phyloP scores from a whole-genome alignment of 2,329 filamentous ascomycete species.

The Pestalotiopsis sp. region DNA sequence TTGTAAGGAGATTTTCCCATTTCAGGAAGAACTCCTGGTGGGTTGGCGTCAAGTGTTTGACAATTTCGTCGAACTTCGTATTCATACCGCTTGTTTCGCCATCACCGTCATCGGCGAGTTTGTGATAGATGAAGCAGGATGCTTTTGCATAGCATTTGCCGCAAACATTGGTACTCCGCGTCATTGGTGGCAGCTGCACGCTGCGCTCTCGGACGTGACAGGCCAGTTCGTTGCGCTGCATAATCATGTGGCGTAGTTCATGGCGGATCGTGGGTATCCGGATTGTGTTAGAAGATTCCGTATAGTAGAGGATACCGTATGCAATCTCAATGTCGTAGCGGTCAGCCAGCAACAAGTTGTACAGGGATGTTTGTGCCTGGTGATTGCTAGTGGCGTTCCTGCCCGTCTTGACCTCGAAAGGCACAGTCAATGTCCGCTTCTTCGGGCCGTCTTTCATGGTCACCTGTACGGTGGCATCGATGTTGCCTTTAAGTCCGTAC shows the following conservation, averaged over 20 bases:
- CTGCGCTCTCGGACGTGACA: slow-evolving; percentile 81
- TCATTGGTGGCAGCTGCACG: slow-evolving; percentile 80
- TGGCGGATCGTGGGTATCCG: slow-evolving; percentile 83
- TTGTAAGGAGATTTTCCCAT: slow-evolving; percentile 91
- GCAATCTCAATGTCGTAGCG: slow-evolving; percentile 91
- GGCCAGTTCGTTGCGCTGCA: slow-evolving; percentile 89
- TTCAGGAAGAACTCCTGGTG: slow-evolving; percentile 88
- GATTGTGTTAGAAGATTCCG: slow-evolving; percentile 85
- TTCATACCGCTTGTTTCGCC: slow-evolving; percentile 80
- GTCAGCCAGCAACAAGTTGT: slow-evolving; percentile 89
- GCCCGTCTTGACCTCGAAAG: slow-evolving; percentile 95
- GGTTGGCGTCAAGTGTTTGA: slow-evolving; percentile 72
- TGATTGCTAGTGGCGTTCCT: slow-evolving; percentile 81
- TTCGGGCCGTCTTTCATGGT: slow-evolving; percentile 72
- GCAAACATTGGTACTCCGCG: slow-evolving; percentile 80
- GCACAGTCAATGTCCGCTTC: slow-evolving; percentile 74
- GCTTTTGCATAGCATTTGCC: slow-evolving; percentile 88
- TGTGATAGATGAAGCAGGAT: slow-evolving; percentile 91
- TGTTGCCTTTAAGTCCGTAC: slow-evolving; percentile 96
- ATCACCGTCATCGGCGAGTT: slow-evolving; percentile 80
- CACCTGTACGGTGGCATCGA: slow-evolving; percentile 94
- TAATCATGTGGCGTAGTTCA: slow-evolving; percentile 94
- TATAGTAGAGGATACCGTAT: slow-evolving; percentile 92
- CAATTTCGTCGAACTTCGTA: slow-evolving; percentile 78
- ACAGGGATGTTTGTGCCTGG: slow-evolving; percentile 90